A percentile compares a stretch with the other conserved stretches of the same genome.
Conservation (phyloP, 225 moss, liverwort and hornwort species). For the Physcomitrellopsis africana region DNA sequence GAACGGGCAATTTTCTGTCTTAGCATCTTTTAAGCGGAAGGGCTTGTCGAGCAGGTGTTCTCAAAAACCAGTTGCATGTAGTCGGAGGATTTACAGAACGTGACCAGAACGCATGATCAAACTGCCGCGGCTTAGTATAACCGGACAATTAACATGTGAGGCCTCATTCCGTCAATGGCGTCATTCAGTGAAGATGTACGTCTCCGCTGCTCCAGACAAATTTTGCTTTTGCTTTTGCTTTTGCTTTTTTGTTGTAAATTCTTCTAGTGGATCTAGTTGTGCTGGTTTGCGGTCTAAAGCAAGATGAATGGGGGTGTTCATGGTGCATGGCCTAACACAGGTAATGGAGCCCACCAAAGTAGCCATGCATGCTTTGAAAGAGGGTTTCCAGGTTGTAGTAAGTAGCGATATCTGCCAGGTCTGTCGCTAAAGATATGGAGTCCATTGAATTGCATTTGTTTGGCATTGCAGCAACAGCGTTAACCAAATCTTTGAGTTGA, state of each 20-base stretch:
- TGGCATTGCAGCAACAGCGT: too few relatives aligned
- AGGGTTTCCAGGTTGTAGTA: constrained; percentile 47
- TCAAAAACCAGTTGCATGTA: constrained; percentile 60
- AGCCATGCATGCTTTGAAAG: too few relatives aligned
- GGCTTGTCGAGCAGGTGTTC: constrained; percentile 67
- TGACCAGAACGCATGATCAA: constrained; percentile 59
- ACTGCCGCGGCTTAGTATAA: constrained; percentile 57
- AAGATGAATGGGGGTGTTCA: constrained; percentile 66
- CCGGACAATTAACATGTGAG: constrained; percentile 53
- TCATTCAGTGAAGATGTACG: constrained; percentile 66
- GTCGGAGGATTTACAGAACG: constrained; percentile 68
- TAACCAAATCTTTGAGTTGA: too few relatives aligned
- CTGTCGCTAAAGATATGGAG: too few relatives aligned
- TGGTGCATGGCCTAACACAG: constrained; percentile 73
- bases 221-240: constrained; percentile 25
- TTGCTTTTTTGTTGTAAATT: constrained; percentile 63
- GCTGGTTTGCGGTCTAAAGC: constrained; percentile 63
- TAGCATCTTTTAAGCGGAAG: too few relatives aligned
- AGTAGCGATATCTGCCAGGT: constrained; percentile 58
- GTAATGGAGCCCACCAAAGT: not conserved
- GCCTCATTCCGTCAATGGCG: too few relatives aligned
- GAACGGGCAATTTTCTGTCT: too few relatives aligned
- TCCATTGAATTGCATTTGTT: too few relatives aligned
- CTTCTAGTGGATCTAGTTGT: constrained; percentile 70
- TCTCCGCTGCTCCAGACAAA: constrained; percentile 58